A percentile compares a stretch with the other conserved stretches of the same genome.
Conservation (phyloP, 2,329 filamentous ascomycete species). For the Xylaria sp. region DNA sequence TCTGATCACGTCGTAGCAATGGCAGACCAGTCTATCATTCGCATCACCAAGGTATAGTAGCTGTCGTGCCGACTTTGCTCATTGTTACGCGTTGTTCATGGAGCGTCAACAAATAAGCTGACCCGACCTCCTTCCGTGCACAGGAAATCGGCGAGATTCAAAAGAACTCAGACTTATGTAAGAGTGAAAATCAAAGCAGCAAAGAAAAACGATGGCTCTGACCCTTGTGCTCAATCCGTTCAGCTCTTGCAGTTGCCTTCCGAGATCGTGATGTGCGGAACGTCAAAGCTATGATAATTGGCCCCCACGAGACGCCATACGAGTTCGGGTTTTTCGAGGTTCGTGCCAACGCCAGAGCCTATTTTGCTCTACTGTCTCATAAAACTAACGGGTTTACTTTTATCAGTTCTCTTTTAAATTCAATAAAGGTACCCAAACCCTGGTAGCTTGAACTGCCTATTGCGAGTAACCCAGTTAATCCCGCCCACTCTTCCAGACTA, state of each 20-base stretch:
- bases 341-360: conserved; percentile 44
- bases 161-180: conserved; percentile 84
- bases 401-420: conserved; percentile 79
- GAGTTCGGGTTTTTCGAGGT: conserved; percentile 98
- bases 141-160: conserved; percentile 90
- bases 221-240: conserved; percentile 35
- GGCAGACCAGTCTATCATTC: conserved; percentile 87
- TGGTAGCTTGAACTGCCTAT: conserved; percentile 7
- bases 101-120: neutral
- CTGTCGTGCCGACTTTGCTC: conserved; percentile 58
- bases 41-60: conserved; percentile 72
- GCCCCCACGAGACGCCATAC: conserved; percentile 93
- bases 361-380: conserved; percentile 3
- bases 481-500: conserved; percentile 72
- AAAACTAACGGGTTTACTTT: conserved; percentile 43
- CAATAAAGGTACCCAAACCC: conserved; percentile 69
- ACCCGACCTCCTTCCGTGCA: conserved; percentile 10
- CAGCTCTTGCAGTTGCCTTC: conserved; percentile 87
- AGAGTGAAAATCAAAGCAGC: conserved; percentile 46
- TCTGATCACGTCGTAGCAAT: conserved; percentile 55
- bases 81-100: conserved; percentile 15
- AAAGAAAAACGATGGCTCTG: conserved; percentile 25
- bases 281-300: conserved; percentile 87
- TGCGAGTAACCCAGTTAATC: conserved; percentile 18
- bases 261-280: conserved; percentile 88